Percentiles rank a stretch among this genome's conserved stretches.
These are phyloP conservation scores for Colletotrichum agaves DNA, from an alignment of 2,329 filamentous ascomycete genomes.

Conservation along the genomic window DNA sequence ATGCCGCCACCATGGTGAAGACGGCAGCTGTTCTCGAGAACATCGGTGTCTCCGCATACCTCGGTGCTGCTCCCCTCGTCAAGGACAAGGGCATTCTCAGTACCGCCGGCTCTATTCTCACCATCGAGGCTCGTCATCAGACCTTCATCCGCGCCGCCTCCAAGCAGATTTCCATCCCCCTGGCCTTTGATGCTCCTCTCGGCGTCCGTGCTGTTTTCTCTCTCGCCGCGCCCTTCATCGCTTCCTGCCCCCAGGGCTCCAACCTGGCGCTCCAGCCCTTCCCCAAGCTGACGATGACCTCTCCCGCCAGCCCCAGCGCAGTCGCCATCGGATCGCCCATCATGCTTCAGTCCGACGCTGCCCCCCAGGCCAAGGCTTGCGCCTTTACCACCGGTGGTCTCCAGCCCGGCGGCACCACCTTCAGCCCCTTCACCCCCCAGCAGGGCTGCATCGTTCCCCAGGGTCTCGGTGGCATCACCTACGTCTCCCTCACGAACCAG, in stretches of 20 bases:
- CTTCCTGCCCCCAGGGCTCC: conserved; percentile 73
- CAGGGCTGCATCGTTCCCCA: conserved; percentile 71
- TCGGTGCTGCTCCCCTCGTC: conserved; percentile 76
- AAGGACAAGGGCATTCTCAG: conserved; percentile 68
- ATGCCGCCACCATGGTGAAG: conserved; percentile 73
- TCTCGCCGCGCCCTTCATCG: conserved; percentile 78
- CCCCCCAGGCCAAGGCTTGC: conserved; percentile 66
- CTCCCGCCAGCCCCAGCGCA: conserved; percentile 57
- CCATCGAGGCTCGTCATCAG: conserved; percentile 79
- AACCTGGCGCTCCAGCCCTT: conserved; percentile 72
- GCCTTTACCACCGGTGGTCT: conserved; percentile 73
- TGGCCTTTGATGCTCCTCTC: conserved; percentile 77
- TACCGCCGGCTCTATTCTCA: conserved; percentile 76
- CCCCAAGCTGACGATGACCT: conserved; percentile 63
- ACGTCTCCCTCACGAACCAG: conserved; percentile 71
- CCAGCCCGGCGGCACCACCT: conserved; percentile 67
- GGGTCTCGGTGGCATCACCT: conserved; percentile 71
- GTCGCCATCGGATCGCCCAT: conserved; percentile 55
- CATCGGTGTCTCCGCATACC: conserved; percentile 78
- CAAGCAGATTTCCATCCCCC: conserved; percentile 69
- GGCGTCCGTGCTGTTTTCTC: conserved; percentile 77
- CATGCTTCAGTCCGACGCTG: conserved; percentile 61
- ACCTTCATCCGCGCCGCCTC: conserved; percentile 74
- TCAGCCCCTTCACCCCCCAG: conserved; percentile 64
- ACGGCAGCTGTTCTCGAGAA: conserved; percentile 78